A percentile compares a stretch with the other conserved stretches of the same genome.
Conservation (phyloP, 1,284 basidiomycete species). For the Ustilago vetiveriae region DNA sequence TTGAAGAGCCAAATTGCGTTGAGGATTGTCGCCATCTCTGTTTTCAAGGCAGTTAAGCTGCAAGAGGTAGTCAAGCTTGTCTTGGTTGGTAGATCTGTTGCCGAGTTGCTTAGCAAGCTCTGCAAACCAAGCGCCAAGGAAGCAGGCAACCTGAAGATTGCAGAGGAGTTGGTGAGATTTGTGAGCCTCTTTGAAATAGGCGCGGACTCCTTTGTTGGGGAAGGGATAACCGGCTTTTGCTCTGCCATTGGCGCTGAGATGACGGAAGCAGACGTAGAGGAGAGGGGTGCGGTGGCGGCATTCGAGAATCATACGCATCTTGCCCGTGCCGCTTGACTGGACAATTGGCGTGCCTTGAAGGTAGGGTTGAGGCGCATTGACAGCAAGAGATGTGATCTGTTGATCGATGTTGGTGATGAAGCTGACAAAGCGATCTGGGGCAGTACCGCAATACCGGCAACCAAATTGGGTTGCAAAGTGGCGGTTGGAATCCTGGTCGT, state of each 20-base stretch:
- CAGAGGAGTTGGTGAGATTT: neutral
- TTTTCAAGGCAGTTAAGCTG: slow-evolving; percentile 1
- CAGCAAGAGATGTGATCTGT: too few species aligned
- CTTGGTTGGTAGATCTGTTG: neutral
- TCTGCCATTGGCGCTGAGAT: neutral
- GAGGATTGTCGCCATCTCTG: neutral
- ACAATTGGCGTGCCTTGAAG: slow-evolving; percentile 3
- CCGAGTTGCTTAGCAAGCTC: neutral
- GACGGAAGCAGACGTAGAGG: slow-evolving; percentile 25
- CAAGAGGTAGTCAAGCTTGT: neutral
- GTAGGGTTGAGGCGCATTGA: too few species aligned
- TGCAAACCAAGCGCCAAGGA: slow-evolving; percentile 8
- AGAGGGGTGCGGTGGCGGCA: slow-evolving; percentile 5
- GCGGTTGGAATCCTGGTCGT: too few species aligned
- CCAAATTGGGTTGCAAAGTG: too few species aligned
- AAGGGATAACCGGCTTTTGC: slow-evolving; percentile 9
- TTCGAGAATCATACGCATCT: slow-evolving; percentile 22
- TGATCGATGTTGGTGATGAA: too few species aligned
- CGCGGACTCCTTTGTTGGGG: neutral
- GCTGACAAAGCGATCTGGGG: too few species aligned
- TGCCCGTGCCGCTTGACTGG: slow-evolving; percentile 34
- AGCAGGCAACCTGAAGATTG: slow-evolving; percentile 11
- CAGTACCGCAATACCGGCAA: too few species aligned
- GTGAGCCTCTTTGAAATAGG: neutral
- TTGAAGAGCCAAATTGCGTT: neutral